Base-by-base conservation (phyloP, 2,329 filamentous ascomycete species). In the Metarhizium robertsii region DNA sequence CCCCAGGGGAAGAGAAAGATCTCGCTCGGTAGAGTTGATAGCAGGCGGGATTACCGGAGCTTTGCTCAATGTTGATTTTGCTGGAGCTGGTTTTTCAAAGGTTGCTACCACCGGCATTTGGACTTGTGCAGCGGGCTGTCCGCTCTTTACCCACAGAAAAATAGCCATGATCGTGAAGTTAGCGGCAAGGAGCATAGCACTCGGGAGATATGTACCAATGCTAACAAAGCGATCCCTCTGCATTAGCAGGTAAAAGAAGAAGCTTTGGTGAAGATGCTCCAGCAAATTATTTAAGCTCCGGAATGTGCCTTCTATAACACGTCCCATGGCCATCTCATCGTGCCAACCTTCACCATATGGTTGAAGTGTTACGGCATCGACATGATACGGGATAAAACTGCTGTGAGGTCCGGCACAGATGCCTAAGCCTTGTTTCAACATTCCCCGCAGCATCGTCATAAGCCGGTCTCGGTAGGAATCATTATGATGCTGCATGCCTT, bases 171-270 rank as follows among this genome's bases (percentile, higher is more conserved):
- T 92, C 34, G 89, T 96, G 66, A 97, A 97, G 69, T 92, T 96
- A 47, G 86, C 88, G 2, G 94, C 94, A 56, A 99, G 80, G 52
- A 97, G 74, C 94, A 99, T 99, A n/a, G 94, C 94, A 63, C 90
- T 95, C 0, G 94, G 94, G 3, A 99, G 79, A 67, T 99, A 99
- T 1, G 92, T 99, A 16, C 94, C 94, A 60, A 99, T 99, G 71
- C 92, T 97, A 62, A 97, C 94, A 67, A 99, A 99, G 11, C 92
- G 85, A 64, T 94, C 89, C 34, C 86, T 83, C 62, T 95, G 87
- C 83, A 97, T 91, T 48, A 99, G 79, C 53, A 99, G 77, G 69
- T 99, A 99, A 74, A 99, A 97, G 80, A 99, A 99, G 77, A 99
- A 99, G 69, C 92, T 96, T 73, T 99, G 94, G 69, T 99, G 94